Percentiles rank a stretch among this genome's conserved stretches.
These are phyloP conservation scores for Metrosideros polymorpha DNA, from an alignment of 441 rosid species.

Conservation along the genomic window DNA sequence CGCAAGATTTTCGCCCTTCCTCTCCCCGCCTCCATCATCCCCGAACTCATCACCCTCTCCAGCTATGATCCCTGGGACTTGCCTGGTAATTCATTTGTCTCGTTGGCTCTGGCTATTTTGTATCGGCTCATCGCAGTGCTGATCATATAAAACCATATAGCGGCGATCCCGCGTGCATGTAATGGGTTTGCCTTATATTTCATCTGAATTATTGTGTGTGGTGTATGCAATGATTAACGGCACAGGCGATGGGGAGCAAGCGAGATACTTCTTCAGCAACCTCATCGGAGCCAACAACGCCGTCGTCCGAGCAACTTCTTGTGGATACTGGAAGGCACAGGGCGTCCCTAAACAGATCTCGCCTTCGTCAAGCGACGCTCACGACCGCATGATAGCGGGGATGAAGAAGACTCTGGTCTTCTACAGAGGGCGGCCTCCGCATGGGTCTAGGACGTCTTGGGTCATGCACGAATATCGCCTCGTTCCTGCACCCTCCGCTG, in stretches of 20 bases:
- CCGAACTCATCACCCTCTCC: not conserved
- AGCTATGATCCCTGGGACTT: not conserved
- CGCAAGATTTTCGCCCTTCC: not conserved
- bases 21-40: not conserved
- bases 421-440: not conserved
- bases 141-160: not conserved
- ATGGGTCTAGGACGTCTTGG: not conserved
- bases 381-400: not conserved
- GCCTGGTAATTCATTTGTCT: not conserved
- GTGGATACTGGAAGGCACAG: not conserved
- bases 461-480: not conserved
- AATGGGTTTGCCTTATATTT: not conserved
- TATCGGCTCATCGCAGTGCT: not conserved
- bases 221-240: not conserved
- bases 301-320: not conserved
- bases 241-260: not conserved
- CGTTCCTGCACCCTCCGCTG: not conserved
- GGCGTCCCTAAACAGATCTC: not conserved
- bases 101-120: not conserved
- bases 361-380: not conserved
- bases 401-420: not conserved
- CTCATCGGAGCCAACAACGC: not conserved
- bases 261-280: not conserved
- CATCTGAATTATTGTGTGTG: not conserved
- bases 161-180: not conserved